Percentiles rank a stretch among this genome's conserved stretches.
These are phyloP conservation scores for Alternaria postmessia DNA, from an alignment of 2,329 filamentous ascomycete species.

Conservation along the genomic window DNA sequence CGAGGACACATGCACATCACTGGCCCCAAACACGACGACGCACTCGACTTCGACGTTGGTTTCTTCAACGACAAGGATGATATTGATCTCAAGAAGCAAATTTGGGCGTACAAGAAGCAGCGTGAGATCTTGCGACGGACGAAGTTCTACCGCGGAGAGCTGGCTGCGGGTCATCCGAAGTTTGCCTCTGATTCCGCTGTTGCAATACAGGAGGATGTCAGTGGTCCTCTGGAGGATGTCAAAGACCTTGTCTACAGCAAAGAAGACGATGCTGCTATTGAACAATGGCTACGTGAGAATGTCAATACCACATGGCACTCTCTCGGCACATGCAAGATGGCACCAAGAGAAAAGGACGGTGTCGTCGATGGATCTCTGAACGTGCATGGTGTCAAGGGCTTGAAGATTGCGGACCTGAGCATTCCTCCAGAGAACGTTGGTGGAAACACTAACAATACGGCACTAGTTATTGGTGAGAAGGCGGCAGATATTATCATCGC, in stretches of 20 bases:
- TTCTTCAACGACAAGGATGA: constrained; percentile 64
- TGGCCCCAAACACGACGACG: constrained; percentile 54
- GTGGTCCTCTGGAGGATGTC: constrained; percentile 18
- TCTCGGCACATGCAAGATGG: constrained; percentile 45
- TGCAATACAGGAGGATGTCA: constrained; percentile 18
- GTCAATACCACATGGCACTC: constrained; percentile 47
- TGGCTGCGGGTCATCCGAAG: constrained; percentile 35
- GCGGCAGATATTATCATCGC: constrained; percentile 40
- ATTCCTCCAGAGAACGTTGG: constrained; percentile 55
- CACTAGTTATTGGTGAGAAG: constrained; percentile 50
- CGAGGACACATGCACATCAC: constrained; percentile 69
- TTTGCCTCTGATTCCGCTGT: constrained; percentile 32
- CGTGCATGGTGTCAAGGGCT: constrained; percentile 37
- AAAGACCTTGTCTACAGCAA: constrained; percentile 33
- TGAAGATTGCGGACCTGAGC: constrained; percentile 56
- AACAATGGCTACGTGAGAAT: constrained; percentile 52
- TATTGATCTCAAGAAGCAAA: constrained; percentile 65
- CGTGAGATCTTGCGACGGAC: constrained; percentile 67
- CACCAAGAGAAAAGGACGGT: constrained; percentile 39
- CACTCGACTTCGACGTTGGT: constrained; percentile 65
- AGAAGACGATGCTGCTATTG: constrained; percentile 49
- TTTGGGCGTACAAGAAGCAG: constrained; percentile 72
- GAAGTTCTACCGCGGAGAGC: constrained; percentile 56
- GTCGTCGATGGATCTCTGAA: constrained; percentile 39
- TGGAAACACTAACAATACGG: constrained; percentile 58